These are phyloP conservation scores for Oxalis stricta DNA, from an alignment of 441 rosid genomes.

Conservation along the genomic window DNA sequence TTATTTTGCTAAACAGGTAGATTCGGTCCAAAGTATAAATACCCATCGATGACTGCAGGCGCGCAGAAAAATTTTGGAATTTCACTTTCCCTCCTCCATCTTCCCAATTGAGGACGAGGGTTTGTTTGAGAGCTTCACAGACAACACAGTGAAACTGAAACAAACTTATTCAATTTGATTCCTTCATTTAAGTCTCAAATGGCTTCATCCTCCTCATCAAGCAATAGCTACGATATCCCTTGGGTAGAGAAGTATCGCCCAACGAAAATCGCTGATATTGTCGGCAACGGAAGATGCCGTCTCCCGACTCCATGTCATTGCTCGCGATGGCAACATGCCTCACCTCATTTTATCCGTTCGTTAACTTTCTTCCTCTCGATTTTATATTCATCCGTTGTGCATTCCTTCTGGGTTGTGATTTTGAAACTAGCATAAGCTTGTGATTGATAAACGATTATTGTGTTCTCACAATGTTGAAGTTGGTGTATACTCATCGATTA, in stretches of 20 bases:
- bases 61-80: too few species aligned
- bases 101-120: background rate
- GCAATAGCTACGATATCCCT: conserved; percentile 49
- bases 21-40: too few species aligned
- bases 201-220: conserved; percentile 51
- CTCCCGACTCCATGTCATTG: conserved; percentile 84
- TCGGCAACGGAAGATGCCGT: conserved; percentile 86
- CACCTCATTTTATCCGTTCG: conserved; percentile 65
- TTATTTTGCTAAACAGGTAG: too few species aligned
- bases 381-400: too few species aligned
- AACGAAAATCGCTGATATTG: conserved; percentile 57
- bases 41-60: too few species aligned
- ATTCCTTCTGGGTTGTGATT: background rate
- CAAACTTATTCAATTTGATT: too few species aligned
- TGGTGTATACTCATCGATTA: too few species aligned
- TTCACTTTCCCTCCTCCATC: background rate
- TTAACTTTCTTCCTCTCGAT: background rate
- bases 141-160: background rate
- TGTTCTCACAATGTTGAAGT: too few species aligned
- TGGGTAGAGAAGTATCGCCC: conserved; percentile 98
- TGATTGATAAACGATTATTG: too few species aligned
- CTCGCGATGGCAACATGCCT: conserved; percentile 95
- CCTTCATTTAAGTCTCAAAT: too few species aligned
- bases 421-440: too few species aligned
- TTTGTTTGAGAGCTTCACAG: background rate